Base-by-base conservation (phyloP, 1,284 basidiomycete species). In the Fomitiporia mediterranea region DNA sequence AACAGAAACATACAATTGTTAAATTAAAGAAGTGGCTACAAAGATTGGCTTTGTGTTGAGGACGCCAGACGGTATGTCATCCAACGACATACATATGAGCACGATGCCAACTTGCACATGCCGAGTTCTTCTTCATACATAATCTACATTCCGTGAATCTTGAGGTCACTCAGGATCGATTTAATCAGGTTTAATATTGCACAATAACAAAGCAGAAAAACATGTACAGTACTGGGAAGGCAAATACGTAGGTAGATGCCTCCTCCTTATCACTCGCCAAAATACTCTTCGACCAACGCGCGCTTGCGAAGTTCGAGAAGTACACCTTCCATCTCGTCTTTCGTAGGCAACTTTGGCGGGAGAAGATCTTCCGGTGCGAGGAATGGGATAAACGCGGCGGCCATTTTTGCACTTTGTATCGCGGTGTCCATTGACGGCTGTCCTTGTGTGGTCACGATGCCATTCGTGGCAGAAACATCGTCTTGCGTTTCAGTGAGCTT, bases 201-300 rank as follows among this genome's bases (percentile, higher is more conserved):
- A 40, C 15, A 40, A n/a, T n/a, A n/a, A n/a, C n/a, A n/a, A n/a
- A n/a, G n/a, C n/a, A n/a, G n/a, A n/a, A n/a, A n/a, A n/a, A n/a
- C n/a, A n/a, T n/a, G n/a, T n/a, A n/a, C n/a, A n/a, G n/a, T n/a
- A n/a, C n/a, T n/a, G n/a, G n/a, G n/a, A n/a, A n/a, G n/a, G n/a
- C 25, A 13, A 39, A 2, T 8, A 51, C 27, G 27, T 38, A 25
- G 47, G 27, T 51, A 40, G 5, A 8, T 13, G 40, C 40, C 7
- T 6, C 15, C n/a, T 17, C 40, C 7, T 17, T 32, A 37, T 42
- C 19, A 54, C 43, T 65, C 66, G 30, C 80, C 81, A 60, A 82
- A 79, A 68, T 89, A 89, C 73, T 96, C 91, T 61, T 91, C 87
- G 56, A 94, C 81, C 51, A 97, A 69, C 15, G 87, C 86, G 69